Evolutionary conservation across 2,329 filamentous ascomycete species (phyloP).

Genomic region (Talaromyces piceae): DNA sequence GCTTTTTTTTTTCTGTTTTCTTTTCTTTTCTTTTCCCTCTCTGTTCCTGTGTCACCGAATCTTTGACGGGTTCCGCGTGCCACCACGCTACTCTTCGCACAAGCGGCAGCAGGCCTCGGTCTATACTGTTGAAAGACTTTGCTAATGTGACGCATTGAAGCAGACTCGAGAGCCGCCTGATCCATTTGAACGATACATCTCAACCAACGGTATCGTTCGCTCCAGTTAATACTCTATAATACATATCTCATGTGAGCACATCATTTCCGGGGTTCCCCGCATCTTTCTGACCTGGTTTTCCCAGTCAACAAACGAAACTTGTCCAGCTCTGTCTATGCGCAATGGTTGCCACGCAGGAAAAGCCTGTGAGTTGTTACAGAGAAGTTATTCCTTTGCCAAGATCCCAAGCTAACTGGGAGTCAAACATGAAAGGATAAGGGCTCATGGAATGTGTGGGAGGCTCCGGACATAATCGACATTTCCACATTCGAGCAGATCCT

Average conservation of each 20-base stretch:
- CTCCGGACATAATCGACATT: conserved; percentile 70
- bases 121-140: background rate
- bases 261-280: background rate
- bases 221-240: background rate
- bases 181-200: background rate
- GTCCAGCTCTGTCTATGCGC: background rate
- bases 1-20: too few species aligned
- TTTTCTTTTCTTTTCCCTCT: too few species aligned
- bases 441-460: conserved; percentile 49
- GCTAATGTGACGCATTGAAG: background rate
- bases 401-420: background rate
- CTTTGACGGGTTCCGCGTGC: background rate
- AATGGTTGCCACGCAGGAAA: conserved; percentile 3
- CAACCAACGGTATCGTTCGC: background rate
- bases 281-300: background rate
- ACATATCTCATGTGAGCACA: background rate
- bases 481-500: conserved; percentile 88
- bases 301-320: background rate
- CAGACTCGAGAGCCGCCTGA: background rate
- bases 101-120: background rate
- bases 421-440: conserved; percentile 25
- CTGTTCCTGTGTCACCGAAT: background rate
- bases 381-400: background rate
- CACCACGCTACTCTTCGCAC: background rate
- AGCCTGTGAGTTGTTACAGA: background rate